Evolutionary conservation across 1,139 yeast species (phyloP).

Genomic region (Zygosaccharomyces sapae): DNA sequence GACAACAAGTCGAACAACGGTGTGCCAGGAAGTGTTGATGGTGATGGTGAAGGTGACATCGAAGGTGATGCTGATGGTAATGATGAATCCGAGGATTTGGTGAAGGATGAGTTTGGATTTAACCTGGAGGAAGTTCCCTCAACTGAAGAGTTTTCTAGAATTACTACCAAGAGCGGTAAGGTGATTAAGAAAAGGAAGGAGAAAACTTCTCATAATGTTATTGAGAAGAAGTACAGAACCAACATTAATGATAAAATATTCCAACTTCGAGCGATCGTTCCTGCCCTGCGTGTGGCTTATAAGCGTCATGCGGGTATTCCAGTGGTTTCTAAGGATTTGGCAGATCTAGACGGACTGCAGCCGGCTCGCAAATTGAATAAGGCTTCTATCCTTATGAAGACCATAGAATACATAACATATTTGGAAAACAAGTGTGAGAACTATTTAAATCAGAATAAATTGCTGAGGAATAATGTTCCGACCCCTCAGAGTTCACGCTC

Average conservation of each 20-base stretch:
- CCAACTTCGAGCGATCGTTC: conserved; percentile 67
- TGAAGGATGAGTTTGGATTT: conserved; percentile 12
- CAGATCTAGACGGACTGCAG: conserved; percentile 71
- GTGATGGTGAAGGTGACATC: conserved; percentile 1
- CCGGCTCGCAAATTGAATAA: conserved; percentile 86
- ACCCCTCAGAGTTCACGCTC: conserved; percentile 19
- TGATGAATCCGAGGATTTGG: conserved; percentile 5
- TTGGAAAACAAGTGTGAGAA: conserved; percentile 64
- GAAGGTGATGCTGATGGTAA: conserved; percentile 8
- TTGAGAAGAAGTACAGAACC: conserved; percentile 71
- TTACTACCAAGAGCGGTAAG: conserved; percentile 13
- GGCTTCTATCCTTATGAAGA: conserved; percentile 82
- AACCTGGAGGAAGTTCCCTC: conserved; percentile 6
- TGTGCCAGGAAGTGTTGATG: neutral
- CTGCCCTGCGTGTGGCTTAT: conserved; percentile 45
- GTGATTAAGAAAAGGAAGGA: conserved; percentile 42
- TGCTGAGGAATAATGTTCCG: conserved; percentile 40
- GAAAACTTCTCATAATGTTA: conserved; percentile 65
- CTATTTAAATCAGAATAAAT: conserved; percentile 52
- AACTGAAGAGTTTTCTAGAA: conserved; percentile 7
- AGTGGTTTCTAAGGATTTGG: conserved; percentile 33
- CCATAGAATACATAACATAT: conserved; percentile 85
- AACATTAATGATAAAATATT: conserved; percentile 66
- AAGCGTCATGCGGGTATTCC: conserved; percentile 38
- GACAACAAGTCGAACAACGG: neutral